Evolutionary conservation across 306 rosid species (phyloP).

Genomic region (Dryas drummondii): DNA sequence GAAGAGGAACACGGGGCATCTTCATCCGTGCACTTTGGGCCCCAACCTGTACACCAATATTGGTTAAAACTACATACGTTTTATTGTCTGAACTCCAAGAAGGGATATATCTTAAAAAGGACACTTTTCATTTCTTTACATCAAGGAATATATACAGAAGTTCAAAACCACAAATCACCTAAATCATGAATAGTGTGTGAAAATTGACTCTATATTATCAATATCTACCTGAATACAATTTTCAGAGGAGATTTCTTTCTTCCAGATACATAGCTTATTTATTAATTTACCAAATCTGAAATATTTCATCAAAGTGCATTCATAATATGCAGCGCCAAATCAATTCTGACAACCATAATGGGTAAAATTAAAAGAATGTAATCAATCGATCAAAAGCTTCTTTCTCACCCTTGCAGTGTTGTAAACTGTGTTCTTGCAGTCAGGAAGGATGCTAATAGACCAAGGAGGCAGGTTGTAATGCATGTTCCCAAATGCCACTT

Average conservation of each 20-base stretch:
- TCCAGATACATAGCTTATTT: neutral
- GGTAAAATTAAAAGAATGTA: too few species aligned
- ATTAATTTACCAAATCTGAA: neutral
- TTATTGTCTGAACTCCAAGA: neutral
- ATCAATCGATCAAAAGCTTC: slow-evolving; percentile 2
- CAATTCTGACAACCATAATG: neutral
- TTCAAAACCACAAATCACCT: neutral
- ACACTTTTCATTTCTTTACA: neutral
- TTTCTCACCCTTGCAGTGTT: slow-evolving; percentile 96
- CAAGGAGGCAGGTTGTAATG: slow-evolving; percentile 97
- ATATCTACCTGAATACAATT: neutral
- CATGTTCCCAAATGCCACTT: slow-evolving; percentile 68
- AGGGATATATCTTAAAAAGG: neutral
- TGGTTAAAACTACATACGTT: neutral
- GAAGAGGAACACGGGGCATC: slow-evolving; percentile 86
- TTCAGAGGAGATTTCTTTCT: neutral
- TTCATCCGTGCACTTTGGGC: slow-evolving; percentile 78
- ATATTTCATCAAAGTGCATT: neutral
- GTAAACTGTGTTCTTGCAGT: slow-evolving; percentile 86
- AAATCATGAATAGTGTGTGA: neutral
- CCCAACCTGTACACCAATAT: slow-evolving; percentile 59
- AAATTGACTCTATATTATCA: too few species aligned
- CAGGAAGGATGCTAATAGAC: slow-evolving; percentile 98
- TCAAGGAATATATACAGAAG: neutral
- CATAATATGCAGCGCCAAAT: neutral